A percentile compares a stretch with the other conserved stretches of the same genome.
phyloP scores from a whole-genome alignment of 2,329 filamentous ascomycete species.

The Thelonectria discophora region DNA sequence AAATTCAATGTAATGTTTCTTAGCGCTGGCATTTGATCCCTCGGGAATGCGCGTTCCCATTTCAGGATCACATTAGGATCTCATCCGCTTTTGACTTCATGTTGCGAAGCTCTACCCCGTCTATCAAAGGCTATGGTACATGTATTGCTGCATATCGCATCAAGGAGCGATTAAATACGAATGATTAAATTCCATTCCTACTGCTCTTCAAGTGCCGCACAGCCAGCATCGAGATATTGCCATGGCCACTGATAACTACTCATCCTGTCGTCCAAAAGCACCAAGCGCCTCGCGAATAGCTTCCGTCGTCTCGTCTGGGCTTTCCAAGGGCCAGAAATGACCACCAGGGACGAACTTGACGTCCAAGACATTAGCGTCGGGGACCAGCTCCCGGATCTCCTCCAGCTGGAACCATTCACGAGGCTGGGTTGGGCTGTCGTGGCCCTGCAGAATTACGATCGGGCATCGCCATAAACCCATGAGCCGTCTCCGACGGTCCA shows the following conservation, averaged over 20 bases:
- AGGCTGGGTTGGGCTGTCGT: slow-evolving; percentile 17
- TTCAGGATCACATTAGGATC: too few species aligned
- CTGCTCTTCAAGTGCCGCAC: too few species aligned
- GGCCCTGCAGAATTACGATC: slow-evolving; percentile 6
- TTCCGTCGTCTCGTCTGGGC: neutral
- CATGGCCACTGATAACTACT: neutral
- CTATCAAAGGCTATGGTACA: too few species aligned
- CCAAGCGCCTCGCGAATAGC: neutral
- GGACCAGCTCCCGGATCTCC: slow-evolving; percentile 4
- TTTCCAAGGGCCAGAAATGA: neutral
- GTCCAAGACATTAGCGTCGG: neutral
- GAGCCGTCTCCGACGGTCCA: slow-evolving; percentile 5
- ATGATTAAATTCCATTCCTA: too few species aligned
- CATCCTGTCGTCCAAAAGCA: neutral
- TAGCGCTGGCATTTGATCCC: too few species aligned
- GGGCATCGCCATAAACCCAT: slow-evolving; percentile 6
- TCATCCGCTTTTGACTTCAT: too few species aligned
- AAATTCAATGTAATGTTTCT: too few species aligned
- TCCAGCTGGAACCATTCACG: slow-evolving; percentile 8
- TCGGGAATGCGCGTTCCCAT: too few species aligned
- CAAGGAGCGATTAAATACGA: too few species aligned
- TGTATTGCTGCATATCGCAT: too few species aligned
- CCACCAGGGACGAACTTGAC: neutral
- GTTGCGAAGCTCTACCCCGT: too few species aligned
- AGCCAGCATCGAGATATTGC: too few species aligned